Evolutionary conservation across 2,329 filamentous ascomycete species (phyloP).

Genomic region (Trichoderma arundinaceum): DNA sequence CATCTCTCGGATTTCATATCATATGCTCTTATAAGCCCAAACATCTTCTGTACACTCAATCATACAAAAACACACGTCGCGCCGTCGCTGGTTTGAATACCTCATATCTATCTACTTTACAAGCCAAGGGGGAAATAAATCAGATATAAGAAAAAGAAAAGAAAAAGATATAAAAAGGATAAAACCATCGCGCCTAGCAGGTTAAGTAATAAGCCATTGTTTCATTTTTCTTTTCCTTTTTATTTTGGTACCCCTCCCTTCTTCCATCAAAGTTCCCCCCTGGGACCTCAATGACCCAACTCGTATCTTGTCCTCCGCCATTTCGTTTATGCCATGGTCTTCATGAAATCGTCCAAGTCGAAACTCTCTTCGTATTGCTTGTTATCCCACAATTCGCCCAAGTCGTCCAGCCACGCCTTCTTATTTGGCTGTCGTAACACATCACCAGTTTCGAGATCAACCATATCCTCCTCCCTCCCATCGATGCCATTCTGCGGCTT

Average conservation of each 20-base stretch:
- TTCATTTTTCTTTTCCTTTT: neutral
- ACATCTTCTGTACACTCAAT: neutral
- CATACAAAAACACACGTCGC: neutral
- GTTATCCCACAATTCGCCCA: slow-evolving; percentile 97
- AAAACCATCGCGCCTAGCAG: neutral
- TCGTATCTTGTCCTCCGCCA: neutral
- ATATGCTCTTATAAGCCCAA: neutral
- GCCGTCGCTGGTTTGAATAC: slow-evolving; percentile 9
- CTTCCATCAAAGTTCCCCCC: neutral
- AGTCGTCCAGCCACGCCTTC: slow-evolving; percentile 92
- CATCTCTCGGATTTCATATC: neutral
- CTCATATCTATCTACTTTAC: slow-evolving; percentile 25
- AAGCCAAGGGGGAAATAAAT: neutral
- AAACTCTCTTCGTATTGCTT: slow-evolving; percentile 98
- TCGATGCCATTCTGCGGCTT: slow-evolving; percentile 64
- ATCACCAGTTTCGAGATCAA: slow-evolving; percentile 90
- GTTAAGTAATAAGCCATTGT: neutral
- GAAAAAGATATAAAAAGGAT: neutral
- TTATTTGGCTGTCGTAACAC: slow-evolving; percentile 94
- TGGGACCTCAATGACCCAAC: neutral
- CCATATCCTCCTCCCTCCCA: slow-evolving; percentile 80
- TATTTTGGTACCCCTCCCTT: neutral
- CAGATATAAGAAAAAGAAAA: neutral
- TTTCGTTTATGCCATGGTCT: slow-evolving; percentile 74
- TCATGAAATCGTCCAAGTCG: slow-evolving; percentile 92